Conservation (phyloP, 225 moss, liverwort and hornwort genomes). For the Thuidium tamariscinum region DNA sequence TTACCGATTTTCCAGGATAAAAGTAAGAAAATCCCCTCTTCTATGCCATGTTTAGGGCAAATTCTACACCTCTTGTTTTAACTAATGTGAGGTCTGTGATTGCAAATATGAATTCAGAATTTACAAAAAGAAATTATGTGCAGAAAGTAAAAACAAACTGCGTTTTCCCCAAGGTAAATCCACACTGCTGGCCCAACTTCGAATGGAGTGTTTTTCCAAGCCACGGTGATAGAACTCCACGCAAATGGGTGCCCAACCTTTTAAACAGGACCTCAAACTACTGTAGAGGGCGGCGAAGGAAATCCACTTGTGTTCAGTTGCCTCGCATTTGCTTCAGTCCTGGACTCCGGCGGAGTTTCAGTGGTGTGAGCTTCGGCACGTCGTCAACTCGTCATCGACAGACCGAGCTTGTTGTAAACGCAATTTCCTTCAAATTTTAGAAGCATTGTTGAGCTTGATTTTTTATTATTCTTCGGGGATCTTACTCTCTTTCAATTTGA, state of each 20-base stretch:
- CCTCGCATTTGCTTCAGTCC: not conserved
- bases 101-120: no score
- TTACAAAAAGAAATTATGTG: no score
- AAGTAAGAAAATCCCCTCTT: no score
- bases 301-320: not conserved
- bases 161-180: no score
- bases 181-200: no score
- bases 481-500: not conserved
- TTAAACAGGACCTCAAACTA: not conserved
- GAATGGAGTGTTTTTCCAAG: not conserved
- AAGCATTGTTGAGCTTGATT: no score
- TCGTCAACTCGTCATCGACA: not conserved
- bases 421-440: not conserved
- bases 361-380: slow-evolving; percentile 1
- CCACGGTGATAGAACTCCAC: not conserved
- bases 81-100: no score
- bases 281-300: no score
- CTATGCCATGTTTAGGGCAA: no score
- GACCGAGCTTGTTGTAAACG: not conserved
- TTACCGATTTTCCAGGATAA: no score
- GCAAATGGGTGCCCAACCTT: not conserved
- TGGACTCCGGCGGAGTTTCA: not conserved
- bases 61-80: no score
- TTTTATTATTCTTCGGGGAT: not conserved
- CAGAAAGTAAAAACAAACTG: no score